These are phyloP conservation scores for Oemleria cerasiformis DNA, from an alignment of 306 rosid genomes.

Conservation along the genomic window DNA sequence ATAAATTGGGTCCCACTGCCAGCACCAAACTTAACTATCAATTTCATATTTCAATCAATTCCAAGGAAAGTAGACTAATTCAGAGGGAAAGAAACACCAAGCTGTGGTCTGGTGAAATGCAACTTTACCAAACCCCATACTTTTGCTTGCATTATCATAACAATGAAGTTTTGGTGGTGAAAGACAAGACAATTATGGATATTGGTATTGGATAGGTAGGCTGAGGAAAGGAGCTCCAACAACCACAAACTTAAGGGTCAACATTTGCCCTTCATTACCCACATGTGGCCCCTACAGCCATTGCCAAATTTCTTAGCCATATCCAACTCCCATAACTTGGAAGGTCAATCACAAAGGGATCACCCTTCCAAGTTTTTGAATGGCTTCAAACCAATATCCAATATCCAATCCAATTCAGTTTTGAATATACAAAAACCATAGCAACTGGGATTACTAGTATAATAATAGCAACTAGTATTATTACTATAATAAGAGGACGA, in stretches of 20 bases:
- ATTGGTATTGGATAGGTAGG: conserved; percentile 22
- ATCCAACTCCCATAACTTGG: too few species aligned
- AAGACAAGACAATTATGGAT: conserved; percentile 13
- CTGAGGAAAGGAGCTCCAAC: conserved; percentile 22
- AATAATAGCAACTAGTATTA: too few species aligned
- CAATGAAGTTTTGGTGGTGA: conserved; percentile 14
- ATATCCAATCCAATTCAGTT: neutral
- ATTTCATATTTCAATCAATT: too few species aligned
- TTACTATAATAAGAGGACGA: too few species aligned
- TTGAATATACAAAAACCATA: neutral
- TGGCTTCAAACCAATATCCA: conserved; percentile 20
- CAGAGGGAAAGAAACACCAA: too few species aligned
- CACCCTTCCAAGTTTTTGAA: neutral
- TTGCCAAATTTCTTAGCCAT: too few species aligned
- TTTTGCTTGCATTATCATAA: too few species aligned
- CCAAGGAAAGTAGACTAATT: too few species aligned
- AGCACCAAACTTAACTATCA: too few species aligned
- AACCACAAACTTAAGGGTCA: conserved; percentile 30
- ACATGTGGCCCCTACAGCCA: neutral
- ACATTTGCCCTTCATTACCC: conserved; percentile 18
- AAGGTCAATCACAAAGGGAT: neutral
- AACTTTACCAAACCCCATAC: neutral
- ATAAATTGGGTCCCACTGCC: too few species aligned
- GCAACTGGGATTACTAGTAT: too few species aligned
- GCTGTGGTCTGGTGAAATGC: too few species aligned